Evolutionary conservation across 2,329 filamentous ascomycete genomes (phyloP), one percentile per base, ranked within the genome.

Genomic region (Neofusicoccum sp.): DNA sequence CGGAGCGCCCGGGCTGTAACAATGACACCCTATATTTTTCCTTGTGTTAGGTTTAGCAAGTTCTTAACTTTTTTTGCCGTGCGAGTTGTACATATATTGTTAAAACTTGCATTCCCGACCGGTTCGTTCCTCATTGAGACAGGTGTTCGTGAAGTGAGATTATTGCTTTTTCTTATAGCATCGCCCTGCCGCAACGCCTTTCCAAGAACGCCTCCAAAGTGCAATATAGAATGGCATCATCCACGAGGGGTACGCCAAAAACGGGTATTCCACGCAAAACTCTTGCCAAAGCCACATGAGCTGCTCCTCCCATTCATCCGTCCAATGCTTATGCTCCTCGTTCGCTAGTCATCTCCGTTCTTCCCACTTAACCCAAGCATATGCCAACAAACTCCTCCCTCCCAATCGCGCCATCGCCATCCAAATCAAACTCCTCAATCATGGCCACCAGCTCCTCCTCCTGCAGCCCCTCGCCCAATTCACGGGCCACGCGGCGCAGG

Each of bases 361-460:
- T 40, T 8, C 4, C 20, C 41, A 9, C 61, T 64, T 58, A 69
- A 24, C 78, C 78, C 73, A 87, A 77, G 73, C 86, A 88, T 65
- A 88, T 88, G n/a, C 82, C 81, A 67, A 88, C 78, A 76, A 88
- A 88, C 62, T 85, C 85, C 62, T 88, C 85, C 68, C 83, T 73
- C 49, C 80, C 82, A 65, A 88, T 86, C 61, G 83, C 92, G 9
- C 93, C 93, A 68, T 96, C 96, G 1, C 91, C 93, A 71, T 96
- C 90, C 65, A 97, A 83, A 78, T 99, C 95, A 79, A 98, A 96
- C 76, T 98, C 93, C 71, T 97, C 92, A 78, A 99, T 95, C 95
- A 99, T 99, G 65, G 92, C 92, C 67, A 86, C 83, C 63, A 99
- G 82, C 75, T 99, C 95, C 69, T 96, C 90, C 71, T 99, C 93